phyloP scores from a whole-genome alignment of 345 rosid genomes.

The Dipteronia dyeriana region DNA sequence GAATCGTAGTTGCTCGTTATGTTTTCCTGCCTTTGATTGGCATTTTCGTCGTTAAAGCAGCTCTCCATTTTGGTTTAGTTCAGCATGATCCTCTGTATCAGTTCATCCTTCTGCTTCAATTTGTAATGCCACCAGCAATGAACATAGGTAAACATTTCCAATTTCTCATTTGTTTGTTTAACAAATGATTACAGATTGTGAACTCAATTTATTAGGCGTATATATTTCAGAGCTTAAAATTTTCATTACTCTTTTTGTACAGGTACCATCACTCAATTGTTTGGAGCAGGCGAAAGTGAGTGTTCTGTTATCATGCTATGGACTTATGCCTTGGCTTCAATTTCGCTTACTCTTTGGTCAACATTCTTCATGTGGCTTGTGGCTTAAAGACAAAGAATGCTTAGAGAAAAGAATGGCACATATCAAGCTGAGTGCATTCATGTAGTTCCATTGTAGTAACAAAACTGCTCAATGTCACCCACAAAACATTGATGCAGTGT shows the following conservation, averaged over 20 bases:
- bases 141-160: conserved; percentile 34
- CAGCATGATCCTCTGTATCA: conserved; percentile 58
- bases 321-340: conserved; percentile 61
- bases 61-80: conserved; percentile 46
- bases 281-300: conserved; percentile 64
- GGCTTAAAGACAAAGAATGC: conserved; percentile 31
- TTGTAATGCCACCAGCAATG: conserved; percentile 71
- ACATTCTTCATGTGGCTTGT: conserved; percentile 71
- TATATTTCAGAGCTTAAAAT: not conserved
- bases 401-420: not conserved
- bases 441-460: not conserved
- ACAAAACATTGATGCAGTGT: too few relatives aligned
- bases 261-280: conserved; percentile 70
- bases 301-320: conserved; percentile 71
- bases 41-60: conserved; percentile 48
- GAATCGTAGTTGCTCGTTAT: conserved; percentile 52
- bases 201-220: not conserved
- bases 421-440: not conserved
- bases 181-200: too few relatives aligned
- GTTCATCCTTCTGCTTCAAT: conserved; percentile 69
- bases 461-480: too few relatives aligned
- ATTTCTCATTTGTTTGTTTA: not conserved
- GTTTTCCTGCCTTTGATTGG: conserved; percentile 59
- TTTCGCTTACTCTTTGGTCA: conserved; percentile 70
- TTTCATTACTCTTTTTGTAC: not conserved